Evolutionary conservation across 306 rosid species (phyloP).

Genomic region (Malus orientalis): DNA sequence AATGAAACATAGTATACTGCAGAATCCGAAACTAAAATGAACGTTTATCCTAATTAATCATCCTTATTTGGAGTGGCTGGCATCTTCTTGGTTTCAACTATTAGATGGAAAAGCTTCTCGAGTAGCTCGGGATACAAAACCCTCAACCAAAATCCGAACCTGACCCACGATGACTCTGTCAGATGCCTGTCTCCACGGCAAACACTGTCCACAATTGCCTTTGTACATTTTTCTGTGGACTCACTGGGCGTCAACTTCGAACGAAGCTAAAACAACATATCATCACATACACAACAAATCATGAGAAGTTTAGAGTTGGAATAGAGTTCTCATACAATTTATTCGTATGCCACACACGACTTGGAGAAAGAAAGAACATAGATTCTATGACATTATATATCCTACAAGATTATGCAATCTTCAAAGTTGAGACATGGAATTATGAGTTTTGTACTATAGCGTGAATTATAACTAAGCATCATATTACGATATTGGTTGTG

Average conservation of each 20-base stretch:
- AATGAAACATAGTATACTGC: background rate
- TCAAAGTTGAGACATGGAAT: too few relatives aligned
- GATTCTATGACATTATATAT: too few relatives aligned
- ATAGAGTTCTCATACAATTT: too few relatives aligned
- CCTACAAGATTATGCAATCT: too few relatives aligned
- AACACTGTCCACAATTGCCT: constrained; percentile 24
- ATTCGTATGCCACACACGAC: too few relatives aligned
- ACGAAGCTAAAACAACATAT: constrained; percentile 2
- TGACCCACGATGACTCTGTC: constrained; percentile 29
- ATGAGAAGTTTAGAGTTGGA: background rate
- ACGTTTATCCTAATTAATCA: background rate
- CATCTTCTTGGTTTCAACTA: background rate
- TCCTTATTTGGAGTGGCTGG: background rate
- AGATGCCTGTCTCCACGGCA: constrained; percentile 31
- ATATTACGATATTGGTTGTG: too few relatives aligned
- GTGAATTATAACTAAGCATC: too few relatives aligned
- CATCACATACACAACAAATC: background rate
- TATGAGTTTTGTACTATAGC: too few relatives aligned
- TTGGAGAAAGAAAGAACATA: too few relatives aligned
- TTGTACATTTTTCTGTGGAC: constrained; percentile 15
- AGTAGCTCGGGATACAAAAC: background rate
- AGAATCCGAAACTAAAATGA: background rate
- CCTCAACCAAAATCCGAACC: background rate
- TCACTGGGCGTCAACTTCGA: background rate
- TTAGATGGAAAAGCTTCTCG: background rate